Evolutionary conservation across 1,139 yeast genomes (phyloP).

Genomic region (Magnusiomyces clavatus): DNA sequence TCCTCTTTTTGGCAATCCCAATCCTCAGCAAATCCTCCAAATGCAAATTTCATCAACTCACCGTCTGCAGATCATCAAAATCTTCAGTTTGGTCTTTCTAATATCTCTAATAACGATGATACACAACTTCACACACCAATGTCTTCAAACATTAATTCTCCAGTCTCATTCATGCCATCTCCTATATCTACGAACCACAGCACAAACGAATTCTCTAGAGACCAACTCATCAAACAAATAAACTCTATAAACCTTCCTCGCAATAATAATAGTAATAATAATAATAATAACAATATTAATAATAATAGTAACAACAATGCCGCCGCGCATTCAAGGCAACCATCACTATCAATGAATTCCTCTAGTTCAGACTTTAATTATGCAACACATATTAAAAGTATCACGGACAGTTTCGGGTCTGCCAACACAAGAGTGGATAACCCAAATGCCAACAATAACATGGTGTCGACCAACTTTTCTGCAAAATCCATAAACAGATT

Average conservation of each 20-base stretch:
- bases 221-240: background rate
- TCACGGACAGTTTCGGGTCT: conserved; percentile 25
- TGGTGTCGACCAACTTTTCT: no score
- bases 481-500: conserved; percentile 17
- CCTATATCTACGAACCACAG: background rate
- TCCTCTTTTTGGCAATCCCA: conserved; percentile 8
- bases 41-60: background rate
- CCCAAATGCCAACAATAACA: conserved; percentile 33
- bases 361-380: conserved; percentile 42
- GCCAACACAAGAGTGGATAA: background rate
- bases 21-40: conserved; percentile 11
- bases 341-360: background rate
- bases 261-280: background rate
- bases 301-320: background rate
- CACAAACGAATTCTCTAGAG: background rate
- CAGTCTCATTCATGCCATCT: conserved; percentile 1
- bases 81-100: background rate
- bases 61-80: background rate
- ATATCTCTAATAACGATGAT: conserved; percentile 1
- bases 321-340: background rate
- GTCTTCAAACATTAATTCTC: conserved; percentile 9
- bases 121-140: conserved; percentile 4
- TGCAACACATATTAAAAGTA: conserved; percentile 55
- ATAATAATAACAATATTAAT: background rate
- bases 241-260: background rate